Conservation (phyloP, 2,329 filamentous ascomycete species). For the Akanthomyces lecanii region DNA sequence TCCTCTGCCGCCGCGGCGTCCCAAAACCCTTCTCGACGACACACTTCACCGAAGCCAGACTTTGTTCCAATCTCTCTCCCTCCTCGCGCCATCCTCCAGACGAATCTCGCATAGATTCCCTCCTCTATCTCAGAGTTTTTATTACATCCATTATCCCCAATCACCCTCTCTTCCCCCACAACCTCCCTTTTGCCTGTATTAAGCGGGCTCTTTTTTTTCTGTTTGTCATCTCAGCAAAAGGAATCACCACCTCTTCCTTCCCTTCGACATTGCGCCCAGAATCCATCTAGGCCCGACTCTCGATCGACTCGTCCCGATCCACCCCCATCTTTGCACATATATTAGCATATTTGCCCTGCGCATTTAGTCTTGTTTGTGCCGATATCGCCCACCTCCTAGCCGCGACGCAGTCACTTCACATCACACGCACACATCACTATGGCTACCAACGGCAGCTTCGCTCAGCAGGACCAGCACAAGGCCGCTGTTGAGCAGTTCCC, state of each 20-base stretch:
- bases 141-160: constrained; percentile 14
- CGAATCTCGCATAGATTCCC: constrained; percentile 16
- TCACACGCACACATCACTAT: constrained; percentile 33
- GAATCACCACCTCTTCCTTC: background rate
- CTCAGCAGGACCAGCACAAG: constrained; percentile 42
- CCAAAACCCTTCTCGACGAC: constrained; percentile 11
- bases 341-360: background rate
- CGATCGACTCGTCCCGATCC: background rate
- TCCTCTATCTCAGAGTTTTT: constrained; percentile 16
- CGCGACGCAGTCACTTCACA: constrained; percentile 15
- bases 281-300: background rate
- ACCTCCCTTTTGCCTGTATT: constrained; percentile 5
- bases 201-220: constrained; percentile 17
- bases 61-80: constrained; percentile 11
- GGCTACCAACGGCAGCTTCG: constrained; percentile 55
- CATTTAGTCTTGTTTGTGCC: constrained; percentile 5
- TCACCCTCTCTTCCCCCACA: constrained; percentile 15
- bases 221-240: constrained; percentile 16
- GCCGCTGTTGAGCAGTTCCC: constrained; percentile 35
- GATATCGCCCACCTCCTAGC: constrained; percentile 12
- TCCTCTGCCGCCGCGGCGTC: constrained; percentile 7
- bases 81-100: constrained; percentile 8
- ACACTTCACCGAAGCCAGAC: constrained; percentile 10
- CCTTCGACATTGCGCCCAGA: constrained; percentile 7
- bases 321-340: background rate